These are phyloP conservation scores for Thelephora terrestris DNA, from an alignment of 1,284 basidiomycete species.

Conservation along the genomic window DNA sequence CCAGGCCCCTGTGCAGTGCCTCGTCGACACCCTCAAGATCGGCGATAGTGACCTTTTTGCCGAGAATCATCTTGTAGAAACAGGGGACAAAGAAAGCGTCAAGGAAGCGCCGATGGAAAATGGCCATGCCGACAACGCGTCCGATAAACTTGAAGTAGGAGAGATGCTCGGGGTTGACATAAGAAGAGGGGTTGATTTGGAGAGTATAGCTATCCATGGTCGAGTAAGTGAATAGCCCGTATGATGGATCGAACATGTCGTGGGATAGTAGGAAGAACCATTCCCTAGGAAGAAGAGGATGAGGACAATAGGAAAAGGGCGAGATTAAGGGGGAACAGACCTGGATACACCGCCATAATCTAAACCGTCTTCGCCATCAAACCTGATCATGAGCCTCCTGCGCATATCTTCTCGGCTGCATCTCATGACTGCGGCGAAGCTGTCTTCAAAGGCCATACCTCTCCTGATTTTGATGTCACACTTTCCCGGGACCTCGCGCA, in stretches of 20 bases:
- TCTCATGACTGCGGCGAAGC: constrained; percentile 93
- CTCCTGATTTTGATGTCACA: constrained; percentile 92
- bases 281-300: constrained; percentile 31
- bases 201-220: constrained; percentile 96
- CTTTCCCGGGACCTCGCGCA: constrained; percentile 82
- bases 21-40: constrained; percentile 86
- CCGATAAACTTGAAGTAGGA: constrained; percentile 99
- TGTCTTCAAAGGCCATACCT: constrained; percentile 93
- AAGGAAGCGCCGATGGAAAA: constrained; percentile 93
- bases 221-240: constrained; percentile 94
- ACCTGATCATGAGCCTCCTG: constrained; percentile 96
- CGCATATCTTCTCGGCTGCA: constrained; percentile 90
- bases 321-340: constrained; percentile 28
- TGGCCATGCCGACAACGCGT: constrained; percentile 82
- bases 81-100: constrained; percentile 96
- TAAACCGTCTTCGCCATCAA: constrained; percentile 92
- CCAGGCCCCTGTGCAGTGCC: constrained; percentile 80
- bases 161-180: constrained; percentile 91
- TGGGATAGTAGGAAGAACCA: constrained; percentile 90
- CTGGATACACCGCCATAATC: constrained; percentile 92
- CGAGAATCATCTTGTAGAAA: constrained; percentile 97
- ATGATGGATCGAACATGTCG: constrained; percentile 95
- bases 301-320: constrained; percentile 8
- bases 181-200: constrained; percentile 91
- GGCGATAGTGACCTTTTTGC: constrained; percentile 79